Conservation (phyloP, 2,329 filamentous ascomycete genomes). For the Fusarium clavum region DNA sequence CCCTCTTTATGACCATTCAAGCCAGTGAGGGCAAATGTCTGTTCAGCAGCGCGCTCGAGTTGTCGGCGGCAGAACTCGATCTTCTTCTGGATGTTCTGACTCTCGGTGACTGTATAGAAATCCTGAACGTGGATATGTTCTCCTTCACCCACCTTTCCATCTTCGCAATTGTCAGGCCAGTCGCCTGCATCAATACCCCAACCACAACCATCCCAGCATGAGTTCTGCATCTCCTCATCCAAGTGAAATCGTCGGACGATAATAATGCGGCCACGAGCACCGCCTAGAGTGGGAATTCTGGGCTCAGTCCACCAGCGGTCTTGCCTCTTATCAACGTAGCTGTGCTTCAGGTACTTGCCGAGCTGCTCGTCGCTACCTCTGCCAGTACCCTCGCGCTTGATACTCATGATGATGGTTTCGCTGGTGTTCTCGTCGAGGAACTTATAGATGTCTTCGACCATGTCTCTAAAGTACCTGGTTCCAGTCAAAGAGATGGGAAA, state of each 20-base stretch:
- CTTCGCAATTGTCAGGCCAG: constrained; percentile 91
- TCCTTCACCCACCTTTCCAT: constrained; percentile 76
- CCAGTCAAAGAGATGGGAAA: constrained; percentile 91
- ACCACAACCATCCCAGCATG: constrained; percentile 62
- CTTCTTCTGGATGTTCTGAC: constrained; percentile 82
- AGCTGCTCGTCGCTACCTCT: constrained; percentile 83
- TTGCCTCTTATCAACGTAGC: constrained; percentile 71
- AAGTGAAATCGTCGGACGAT: constrained; percentile 84
- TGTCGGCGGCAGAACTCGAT: constrained; percentile 79
- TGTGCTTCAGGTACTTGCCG: constrained; percentile 75
- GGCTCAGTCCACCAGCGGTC: constrained; percentile 83
- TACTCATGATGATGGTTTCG: constrained; percentile 85
- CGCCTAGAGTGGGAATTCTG: constrained; percentile 80
- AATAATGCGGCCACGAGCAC: constrained; percentile 84
- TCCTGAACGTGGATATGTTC: constrained; percentile 86
- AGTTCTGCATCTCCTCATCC: constrained; percentile 62
- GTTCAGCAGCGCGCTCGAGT: constrained; percentile 75
- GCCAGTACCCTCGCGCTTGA: constrained; percentile 93
- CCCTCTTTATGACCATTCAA: constrained; percentile 44
- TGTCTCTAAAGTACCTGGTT: constrained; percentile 78
- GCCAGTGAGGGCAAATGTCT: constrained; percentile 59
- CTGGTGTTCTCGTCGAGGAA: constrained; percentile 83
- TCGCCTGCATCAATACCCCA: constrained; percentile 70
- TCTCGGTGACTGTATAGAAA: constrained; percentile 88
- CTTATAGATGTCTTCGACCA: constrained; percentile 76